Evolutionary conservation across 768 basidiomycete genomes (phyloP), one percentile per base, ranked within the genome.

Genomic region (Russula virescens): DNA sequence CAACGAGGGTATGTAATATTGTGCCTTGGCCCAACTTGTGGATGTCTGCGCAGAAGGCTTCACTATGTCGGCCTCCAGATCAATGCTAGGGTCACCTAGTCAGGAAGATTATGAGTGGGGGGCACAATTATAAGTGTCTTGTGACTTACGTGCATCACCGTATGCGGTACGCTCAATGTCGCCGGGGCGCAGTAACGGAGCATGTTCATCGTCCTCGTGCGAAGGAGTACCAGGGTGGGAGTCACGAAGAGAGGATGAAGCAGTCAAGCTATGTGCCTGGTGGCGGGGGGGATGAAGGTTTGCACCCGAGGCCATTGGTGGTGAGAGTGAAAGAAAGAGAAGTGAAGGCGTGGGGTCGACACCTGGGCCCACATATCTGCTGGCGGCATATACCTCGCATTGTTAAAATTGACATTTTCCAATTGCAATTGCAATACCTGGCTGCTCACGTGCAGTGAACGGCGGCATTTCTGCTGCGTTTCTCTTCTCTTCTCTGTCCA

Each of bases 1-100:
- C 11, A 80, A 80, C 1, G 87, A 87, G 3, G 91, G 91, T 57
- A 93, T 78, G 64, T 93, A 93, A 70, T 93, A 93, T 67, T 79
- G 80, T 35, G 86, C 70, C 69, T 82, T 84, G 43, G 73, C 75
- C 65, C 80, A 74, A 2, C n/a, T 21, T 11, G 68, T 42, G 31
- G 53, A 54, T 45, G 58, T 34, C 31, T 26, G 47, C 8, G 9
- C 5, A 8, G 38, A 25, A 18, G 63, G 40, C 47, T 64, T 64
- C 16, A 49, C 26, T 13, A 18, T 25, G 58, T 64, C 58, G 4
- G 38, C 58, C 16, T 60, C 58, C 4, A 43, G 40, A 40, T 55
- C 57, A 43, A 10, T 21, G 18, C 25, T 19, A 1, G 28, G 28
- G 9, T 35, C 42, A 21, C 47, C 58, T 64, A 10, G 18, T 31